Base-by-base conservation (phyloP, 2,329 filamentous ascomycete genomes). In the Aspergillus sp. region DNA sequence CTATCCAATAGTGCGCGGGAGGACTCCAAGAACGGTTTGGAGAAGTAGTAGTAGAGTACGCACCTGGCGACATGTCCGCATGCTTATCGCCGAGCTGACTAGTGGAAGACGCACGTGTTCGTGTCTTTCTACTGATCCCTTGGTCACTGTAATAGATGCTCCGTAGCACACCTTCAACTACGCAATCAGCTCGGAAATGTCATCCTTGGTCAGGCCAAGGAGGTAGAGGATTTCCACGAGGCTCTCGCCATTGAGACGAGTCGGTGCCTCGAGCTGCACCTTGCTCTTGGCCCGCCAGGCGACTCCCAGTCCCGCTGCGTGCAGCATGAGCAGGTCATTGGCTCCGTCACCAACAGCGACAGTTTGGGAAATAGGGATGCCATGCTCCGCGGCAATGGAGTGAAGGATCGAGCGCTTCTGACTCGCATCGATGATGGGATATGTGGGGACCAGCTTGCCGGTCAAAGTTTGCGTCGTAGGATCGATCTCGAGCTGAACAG, bases 271-370 rank as follows among this genome's bases (percentile, higher is more conserved):
- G 63, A 82, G 76, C 72, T 89, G 87, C 47, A 89, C 87, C 71
- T 83, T 87, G 52, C 81, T 82, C 78, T 89, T 89, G 30, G 87
- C 87, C 63, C 85, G 83, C 77, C 86, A 88, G 7, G 87, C 87
- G 7, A 89, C 81, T 9, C 87, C 87, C 47, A 88, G 70, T 6
- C 85, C 86, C 5, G 87, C 86, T 6, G 82, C 81, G 52, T 82
- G 79, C 74, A 89, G 85, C 87, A 89, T 89, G 15, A 83, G 81
- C 25, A 89, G 76, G 68, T 89, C 87, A 65, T 89, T 89, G 23
- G 85, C 86, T 36, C 87, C 87, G 66, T 89, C 87, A 9, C 87
- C 87, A 2, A 89, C 81, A 12, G 83, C 83, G 32, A 88, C 74
- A 2, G 83, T 83, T 67, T 86, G 81, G 7, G 83, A 80, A 8